Percentiles rank a stretch among this genome's conserved stretches.
phyloP scores from a whole-genome alignment of 768 basidiomycete species.

The Termitomyces sp. region DNA sequence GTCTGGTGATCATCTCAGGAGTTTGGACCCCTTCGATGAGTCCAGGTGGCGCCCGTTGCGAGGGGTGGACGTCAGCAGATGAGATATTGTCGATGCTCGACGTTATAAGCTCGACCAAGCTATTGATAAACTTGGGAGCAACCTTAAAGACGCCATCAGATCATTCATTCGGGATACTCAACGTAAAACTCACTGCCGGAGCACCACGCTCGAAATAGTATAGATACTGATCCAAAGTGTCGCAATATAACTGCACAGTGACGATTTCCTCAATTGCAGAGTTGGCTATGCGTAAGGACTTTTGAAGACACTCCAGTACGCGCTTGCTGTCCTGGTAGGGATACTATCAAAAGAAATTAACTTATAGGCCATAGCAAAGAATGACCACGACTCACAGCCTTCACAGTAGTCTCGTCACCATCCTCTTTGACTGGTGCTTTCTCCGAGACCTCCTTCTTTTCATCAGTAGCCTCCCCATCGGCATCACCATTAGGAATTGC shows the following conservation, averaged over 20 bases:
- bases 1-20: constrained; percentile 90
- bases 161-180: background rate
- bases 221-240: constrained; percentile 93
- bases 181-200: constrained; percentile 67
- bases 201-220: constrained; percentile 95
- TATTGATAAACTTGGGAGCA: constrained; percentile 95
- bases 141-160: constrained; percentile 45
- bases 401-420: constrained; percentile 38
- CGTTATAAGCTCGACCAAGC: constrained; percentile 92
- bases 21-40: constrained; percentile 90
- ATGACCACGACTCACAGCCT: constrained; percentile 48
- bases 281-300: constrained; percentile 93
- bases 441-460: constrained; percentile 35
- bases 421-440: constrained; percentile 40
- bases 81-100: constrained; percentile 91
- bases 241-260: constrained; percentile 93
- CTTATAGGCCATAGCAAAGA: background rate
- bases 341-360: constrained; percentile 42
- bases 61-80: constrained; percentile 84
- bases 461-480: constrained; percentile 37
- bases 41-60: constrained; percentile 83
- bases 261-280: constrained; percentile 97
- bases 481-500: constrained; percentile 36
- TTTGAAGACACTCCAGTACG: constrained; percentile 96
- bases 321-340: constrained; percentile 95